These are phyloP conservation scores for Aspergillus jensenii DNA, from an alignment of 2,329 filamentous ascomycete species.

Conservation along the genomic window DNA sequence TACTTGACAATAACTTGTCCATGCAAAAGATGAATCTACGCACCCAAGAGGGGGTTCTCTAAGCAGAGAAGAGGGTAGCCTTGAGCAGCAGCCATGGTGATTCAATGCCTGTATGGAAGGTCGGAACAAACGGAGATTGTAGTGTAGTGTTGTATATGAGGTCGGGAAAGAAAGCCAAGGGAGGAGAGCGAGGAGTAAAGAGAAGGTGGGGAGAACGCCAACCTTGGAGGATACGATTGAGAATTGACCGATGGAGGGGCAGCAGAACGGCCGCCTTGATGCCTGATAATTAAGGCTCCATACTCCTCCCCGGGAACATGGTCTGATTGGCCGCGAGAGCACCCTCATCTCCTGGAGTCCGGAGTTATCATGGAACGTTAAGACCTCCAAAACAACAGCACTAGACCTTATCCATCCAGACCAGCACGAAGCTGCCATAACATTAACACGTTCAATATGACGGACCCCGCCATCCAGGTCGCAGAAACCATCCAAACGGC, in stretches of 20 bases:
- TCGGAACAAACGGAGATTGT: conserved; percentile 1
- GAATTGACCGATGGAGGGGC: conserved; percentile 21
- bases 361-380: neutral
- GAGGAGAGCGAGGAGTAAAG: neutral
- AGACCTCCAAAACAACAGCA: no score
- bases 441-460: conserved; percentile 44
- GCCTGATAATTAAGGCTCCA: conserved; percentile 8
- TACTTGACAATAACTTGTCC: neutral
- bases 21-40: conserved; percentile 15
- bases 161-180: conserved; percentile 1
- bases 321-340: neutral
- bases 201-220: neutral
- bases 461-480: conserved; percentile 63
- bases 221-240: conserved; percentile 2
- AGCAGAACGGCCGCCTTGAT: conserved; percentile 14
- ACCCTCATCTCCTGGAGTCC: conserved; percentile 3
- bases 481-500: conserved; percentile 79
- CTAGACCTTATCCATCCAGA: neutral
- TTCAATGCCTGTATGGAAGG: neutral
- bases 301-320: neutral
- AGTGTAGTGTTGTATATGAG: neutral
- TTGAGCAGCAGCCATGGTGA: conserved; percentile 69
- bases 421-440: neutral
- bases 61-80: conserved; percentile 88
- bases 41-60: conserved; percentile 95